Percentiles rank a stretch among this genome's conserved stretches.
These are phyloP conservation scores for Ophiognomonia clavigignenti-juglandacearum DNA, from an alignment of 2,329 filamentous ascomycete genomes.

Conservation along the genomic window DNA sequence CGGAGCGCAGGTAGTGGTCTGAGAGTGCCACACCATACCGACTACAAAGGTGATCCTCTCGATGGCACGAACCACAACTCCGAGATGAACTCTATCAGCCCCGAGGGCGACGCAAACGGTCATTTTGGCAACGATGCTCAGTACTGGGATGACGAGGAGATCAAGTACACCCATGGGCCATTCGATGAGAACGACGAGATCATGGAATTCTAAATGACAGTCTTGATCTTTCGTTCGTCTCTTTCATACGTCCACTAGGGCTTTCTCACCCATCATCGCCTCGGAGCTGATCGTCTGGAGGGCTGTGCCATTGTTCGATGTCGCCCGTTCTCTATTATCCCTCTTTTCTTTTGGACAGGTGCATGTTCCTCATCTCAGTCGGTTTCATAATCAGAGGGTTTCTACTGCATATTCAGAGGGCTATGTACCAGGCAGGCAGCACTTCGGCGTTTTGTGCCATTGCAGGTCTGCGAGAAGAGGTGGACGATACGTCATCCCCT, in stretches of 20 bases:
- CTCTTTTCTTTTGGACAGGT: neutral
- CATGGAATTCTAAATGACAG: conserved; percentile 58
- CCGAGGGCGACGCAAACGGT: conserved; percentile 23
- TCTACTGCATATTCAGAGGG: neutral
- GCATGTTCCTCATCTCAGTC: neutral
- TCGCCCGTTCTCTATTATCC: too few species aligned
- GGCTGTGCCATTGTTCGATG: neutral
- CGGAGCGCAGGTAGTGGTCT: conserved; percentile 79
- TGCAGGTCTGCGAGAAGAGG: neutral
- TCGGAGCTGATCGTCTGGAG: neutral
- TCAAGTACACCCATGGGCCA: conserved; percentile 62
- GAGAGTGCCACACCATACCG: conserved; percentile 88
- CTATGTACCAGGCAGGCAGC: conserved; percentile 23
- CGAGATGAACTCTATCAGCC: conserved; percentile 49
- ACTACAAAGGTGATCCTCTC: conserved; percentile 77
- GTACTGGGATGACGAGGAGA: conserved; percentile 32
- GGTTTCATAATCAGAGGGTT: neutral
- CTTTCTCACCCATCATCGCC: too few species aligned
- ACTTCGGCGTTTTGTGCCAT: conserved; percentile 10
- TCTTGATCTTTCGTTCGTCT: neutral
- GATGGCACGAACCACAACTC: conserved; percentile 37
- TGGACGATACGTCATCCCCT: conserved; percentile 6
- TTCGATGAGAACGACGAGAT: conserved; percentile 79
- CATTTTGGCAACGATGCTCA: conserved; percentile 16
- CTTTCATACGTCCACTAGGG: neutral